Conservation (phyloP, 2,329 filamentous ascomycete species). For the Hypoxylon sp. region DNA sequence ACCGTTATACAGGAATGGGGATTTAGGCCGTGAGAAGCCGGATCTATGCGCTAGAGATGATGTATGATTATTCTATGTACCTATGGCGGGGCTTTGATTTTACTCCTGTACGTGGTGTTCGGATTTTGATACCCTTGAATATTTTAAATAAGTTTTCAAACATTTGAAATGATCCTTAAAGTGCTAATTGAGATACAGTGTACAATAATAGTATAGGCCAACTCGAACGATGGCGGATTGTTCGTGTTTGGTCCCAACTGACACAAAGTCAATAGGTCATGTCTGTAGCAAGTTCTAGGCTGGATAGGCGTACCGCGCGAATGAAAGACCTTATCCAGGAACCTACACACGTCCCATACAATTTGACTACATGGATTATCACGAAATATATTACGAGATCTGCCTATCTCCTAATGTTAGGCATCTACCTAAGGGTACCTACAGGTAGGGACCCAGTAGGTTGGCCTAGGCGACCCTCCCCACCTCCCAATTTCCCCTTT, state of each 20-base stretch:
- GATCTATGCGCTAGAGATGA: constrained; percentile 13
- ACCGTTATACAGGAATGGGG: constrained; percentile 61
- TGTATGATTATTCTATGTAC: constrained; percentile 28
- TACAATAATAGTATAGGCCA: neutral
- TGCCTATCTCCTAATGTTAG: neutral
- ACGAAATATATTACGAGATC: neutral
- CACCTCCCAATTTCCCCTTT: constrained; percentile 33
- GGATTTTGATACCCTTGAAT: constrained; percentile 42
- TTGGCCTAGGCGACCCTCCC: neutral
- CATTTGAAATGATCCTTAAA: neutral
- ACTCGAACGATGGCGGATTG: neutral
- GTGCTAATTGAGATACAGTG: neutral
- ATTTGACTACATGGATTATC: neutral
- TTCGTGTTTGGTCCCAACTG: neutral
- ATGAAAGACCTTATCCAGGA: neutral
- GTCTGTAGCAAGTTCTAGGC: neutral
- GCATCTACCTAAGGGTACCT: neutral
- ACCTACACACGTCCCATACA: neutral
- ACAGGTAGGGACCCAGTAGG: neutral
- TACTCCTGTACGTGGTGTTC: constrained; percentile 10
- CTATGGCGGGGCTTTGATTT: constrained; percentile 9
- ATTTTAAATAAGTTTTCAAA: constrained; percentile 15
- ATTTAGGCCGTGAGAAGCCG: neutral
- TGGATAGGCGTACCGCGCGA: neutral
- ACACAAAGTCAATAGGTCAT: neutral